phyloP scores from a whole-genome alignment of 345 rosid species.

The Salix exigua region DNA sequence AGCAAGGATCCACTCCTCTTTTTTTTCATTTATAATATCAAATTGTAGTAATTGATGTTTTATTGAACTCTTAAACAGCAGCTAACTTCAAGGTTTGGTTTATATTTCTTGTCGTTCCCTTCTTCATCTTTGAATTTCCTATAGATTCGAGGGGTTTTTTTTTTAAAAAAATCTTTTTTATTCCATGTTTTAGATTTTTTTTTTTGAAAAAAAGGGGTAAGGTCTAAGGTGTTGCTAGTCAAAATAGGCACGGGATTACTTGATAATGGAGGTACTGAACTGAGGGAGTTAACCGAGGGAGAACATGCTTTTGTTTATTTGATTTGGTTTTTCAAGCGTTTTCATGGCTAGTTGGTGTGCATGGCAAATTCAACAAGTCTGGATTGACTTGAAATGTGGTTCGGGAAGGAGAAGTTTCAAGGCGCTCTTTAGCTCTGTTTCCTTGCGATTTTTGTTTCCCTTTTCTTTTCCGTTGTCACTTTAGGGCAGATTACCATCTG shows the following conservation, averaged over 20 bases:
- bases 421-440: not conserved
- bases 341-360: not conserved
- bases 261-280: not conserved
- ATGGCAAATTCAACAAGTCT: not conserved
- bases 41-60: not conserved
- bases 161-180: too few relatives aligned
- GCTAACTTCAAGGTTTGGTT: slow-evolving; percentile 2
- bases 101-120: slow-evolving; percentile 16
- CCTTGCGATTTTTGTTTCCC: not conserved
- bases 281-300: not conserved
- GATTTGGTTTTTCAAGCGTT: not conserved
- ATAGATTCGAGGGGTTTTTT: too few relatives aligned
- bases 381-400: not conserved
- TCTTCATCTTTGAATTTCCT: slow-evolving; percentile 22
- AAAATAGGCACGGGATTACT: slow-evolving; percentile 3
- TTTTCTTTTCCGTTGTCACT: not conserved
- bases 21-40: not conserved
- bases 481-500: not conserved
- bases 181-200: too few relatives aligned
- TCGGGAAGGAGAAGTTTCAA: not conserved
- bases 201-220: not conserved
- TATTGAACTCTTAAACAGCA: not conserved
- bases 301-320: slow-evolving; percentile 20
- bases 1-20: not conserved
- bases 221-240: not conserved